Percentiles rank a stretch among this genome's conserved stretches.
Evolutionary conservation across 225 moss, liverwort and hornwort genomes (phyloP).

Genomic region (Antitrichia curtipendula): DNA sequence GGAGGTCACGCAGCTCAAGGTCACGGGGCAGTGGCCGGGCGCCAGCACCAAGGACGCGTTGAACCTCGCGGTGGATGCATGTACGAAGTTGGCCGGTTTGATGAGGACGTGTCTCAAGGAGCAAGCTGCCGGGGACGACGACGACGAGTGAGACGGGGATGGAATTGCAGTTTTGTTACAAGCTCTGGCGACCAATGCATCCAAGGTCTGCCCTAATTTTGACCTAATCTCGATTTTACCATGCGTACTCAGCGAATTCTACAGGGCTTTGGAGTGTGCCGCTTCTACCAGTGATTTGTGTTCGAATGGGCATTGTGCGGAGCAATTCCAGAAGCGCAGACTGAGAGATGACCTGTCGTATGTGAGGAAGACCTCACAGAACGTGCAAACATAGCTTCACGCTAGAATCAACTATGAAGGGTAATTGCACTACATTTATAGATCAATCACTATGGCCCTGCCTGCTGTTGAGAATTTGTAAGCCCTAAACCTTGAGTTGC

Average conservation of each 20-base stretch:
- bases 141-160: conserved; percentile 9
- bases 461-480: not conserved
- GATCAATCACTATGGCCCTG: not conserved
- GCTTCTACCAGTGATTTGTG: not conserved
- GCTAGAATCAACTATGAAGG: not conserved
- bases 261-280: not conserved
- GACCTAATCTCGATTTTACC: not conserved
- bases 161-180: not conserved
- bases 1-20: conserved; percentile 77
- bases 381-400: not conserved
- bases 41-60: conserved; percentile 48
- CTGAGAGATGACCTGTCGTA: not conserved
- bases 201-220: not conserved
- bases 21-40: conserved; percentile 85
- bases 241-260: not conserved
- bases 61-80: conserved; percentile 68
- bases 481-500: not conserved
- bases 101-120: conserved; percentile 79
- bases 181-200: not conserved
- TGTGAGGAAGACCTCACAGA: not conserved
- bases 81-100: conserved; percentile 56
- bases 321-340: not conserved
- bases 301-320: not conserved
- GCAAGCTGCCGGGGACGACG: conserved; percentile 30
- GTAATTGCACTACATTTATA: not conserved